Evolutionary conservation across 2,329 filamentous ascomycete genomes (phyloP).

Genomic region (Alternaria burnsii): DNA sequence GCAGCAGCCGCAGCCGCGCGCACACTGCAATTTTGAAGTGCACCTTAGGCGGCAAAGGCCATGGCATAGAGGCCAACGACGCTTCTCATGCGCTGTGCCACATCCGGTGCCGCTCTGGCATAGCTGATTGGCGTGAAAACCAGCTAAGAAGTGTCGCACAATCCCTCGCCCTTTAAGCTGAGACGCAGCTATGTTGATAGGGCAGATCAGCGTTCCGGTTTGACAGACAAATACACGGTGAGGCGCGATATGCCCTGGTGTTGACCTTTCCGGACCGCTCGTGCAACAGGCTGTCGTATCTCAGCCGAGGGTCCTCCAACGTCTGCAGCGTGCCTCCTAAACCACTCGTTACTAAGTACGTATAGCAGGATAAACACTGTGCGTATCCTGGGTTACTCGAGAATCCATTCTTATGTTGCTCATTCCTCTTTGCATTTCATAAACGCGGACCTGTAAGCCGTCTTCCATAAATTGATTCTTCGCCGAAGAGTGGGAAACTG

Average conservation of each 20-base stretch:
- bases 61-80: slow-evolving; percentile 8
- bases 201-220: slow-evolving; percentile 1
- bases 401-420: not conserved
- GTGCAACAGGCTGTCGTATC: not conserved
- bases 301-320: not conserved
- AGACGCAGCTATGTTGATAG: not conserved
- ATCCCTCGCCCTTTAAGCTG: slow-evolving; percentile 7
- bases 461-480: not conserved
- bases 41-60: not conserved
- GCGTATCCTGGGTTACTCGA: not conserved
- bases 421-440: not conserved
- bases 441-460: not conserved
- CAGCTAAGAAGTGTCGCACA: slow-evolving; percentile 5
- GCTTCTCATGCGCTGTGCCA: slow-evolving; percentile 8
- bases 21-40: not conserved
- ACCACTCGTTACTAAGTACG: not conserved
- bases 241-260: slow-evolving; percentile 4
- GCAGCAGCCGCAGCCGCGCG: not conserved
- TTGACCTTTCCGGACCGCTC: not conserved
- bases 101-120: slow-evolving; percentile 4
- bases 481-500: not conserved
- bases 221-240: not conserved
- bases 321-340: not conserved
- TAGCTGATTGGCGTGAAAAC: slow-evolving; percentile 4
- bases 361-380: slow-evolving; percentile 5